phyloP scores from a whole-genome alignment of 2,329 filamentous ascomycete genomes.

The Ophiostoma pallidulum region DNA sequence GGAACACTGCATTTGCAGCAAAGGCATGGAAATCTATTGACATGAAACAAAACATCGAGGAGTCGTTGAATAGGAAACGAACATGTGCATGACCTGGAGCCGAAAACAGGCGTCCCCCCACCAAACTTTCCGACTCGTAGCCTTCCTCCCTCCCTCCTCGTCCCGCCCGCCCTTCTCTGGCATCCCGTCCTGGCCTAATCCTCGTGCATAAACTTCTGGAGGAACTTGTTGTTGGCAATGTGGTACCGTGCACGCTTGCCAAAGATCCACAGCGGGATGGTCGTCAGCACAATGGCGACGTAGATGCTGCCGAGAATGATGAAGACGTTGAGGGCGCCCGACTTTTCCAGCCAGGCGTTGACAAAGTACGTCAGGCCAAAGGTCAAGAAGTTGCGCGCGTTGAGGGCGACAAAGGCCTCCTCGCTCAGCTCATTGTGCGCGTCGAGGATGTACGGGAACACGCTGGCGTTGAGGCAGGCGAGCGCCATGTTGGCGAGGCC shows the following conservation, averaged over 20 bases:
- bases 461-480: conserved; percentile 36
- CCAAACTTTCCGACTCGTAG: too few species aligned
- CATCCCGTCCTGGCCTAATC: too few species aligned
- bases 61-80: too few species aligned
- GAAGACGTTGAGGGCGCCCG: conserved; percentile 29
- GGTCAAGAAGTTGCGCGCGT: conserved; percentile 37
- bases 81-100: too few species aligned
- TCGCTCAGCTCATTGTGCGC: conserved; percentile 34
- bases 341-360: conserved; percentile 29
- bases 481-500: conserved; percentile 40
- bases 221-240: conserved; percentile 31
- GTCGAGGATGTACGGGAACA: conserved; percentile 43
- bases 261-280: conserved; percentile 39
- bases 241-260: conserved; percentile 36
- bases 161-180: too few species aligned
- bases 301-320: conserved; percentile 32
- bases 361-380: conserved; percentile 37
- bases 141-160: too few species aligned
- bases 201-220: conserved; percentile 24
- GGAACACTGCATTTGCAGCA: too few species aligned
- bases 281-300: conserved; percentile 34
- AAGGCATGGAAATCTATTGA: too few species aligned
- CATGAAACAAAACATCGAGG: too few species aligned
- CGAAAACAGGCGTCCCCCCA: too few species aligned
- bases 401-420: conserved; percentile 41